Conservation (phyloP, 2,329 filamentous ascomycete species). For the Exophiala viscosa region DNA sequence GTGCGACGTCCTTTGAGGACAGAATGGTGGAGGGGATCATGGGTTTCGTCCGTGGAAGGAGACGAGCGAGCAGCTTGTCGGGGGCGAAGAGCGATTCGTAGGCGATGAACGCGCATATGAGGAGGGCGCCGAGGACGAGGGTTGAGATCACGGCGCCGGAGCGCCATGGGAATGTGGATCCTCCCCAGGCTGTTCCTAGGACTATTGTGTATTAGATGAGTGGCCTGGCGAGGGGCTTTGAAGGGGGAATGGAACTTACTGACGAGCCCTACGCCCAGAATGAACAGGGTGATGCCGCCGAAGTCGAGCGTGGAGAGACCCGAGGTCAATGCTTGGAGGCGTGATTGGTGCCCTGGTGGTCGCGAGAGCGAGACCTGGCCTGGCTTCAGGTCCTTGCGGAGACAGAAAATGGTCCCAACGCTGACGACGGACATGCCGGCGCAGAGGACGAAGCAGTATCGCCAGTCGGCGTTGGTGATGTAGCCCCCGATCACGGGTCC, state of each 20-base stretch:
- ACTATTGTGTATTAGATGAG: slow-evolving; percentile 17
- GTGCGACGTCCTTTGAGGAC: slow-evolving; percentile 53
- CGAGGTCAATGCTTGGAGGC: slow-evolving; percentile 38
- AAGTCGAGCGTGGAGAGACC: slow-evolving; percentile 53
- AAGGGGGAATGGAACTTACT: not conserved
- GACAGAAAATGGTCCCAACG: slow-evolving; percentile 47
- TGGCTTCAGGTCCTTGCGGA: slow-evolving; percentile 57
- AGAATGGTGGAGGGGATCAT: slow-evolving; percentile 64
- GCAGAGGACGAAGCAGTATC: slow-evolving; percentile 56
- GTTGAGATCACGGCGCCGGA: slow-evolving; percentile 38
- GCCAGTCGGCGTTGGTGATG: slow-evolving; percentile 55
- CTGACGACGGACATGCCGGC: slow-evolving; percentile 19
- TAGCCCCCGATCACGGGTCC: slow-evolving; percentile 60
- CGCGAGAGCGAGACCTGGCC: slow-evolving; percentile 34
- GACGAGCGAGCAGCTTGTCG: slow-evolving; percentile 43
- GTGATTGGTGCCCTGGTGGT: slow-evolving; percentile 1
- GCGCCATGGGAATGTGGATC: slow-evolving; percentile 42
- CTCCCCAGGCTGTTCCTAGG: slow-evolving; percentile 45
- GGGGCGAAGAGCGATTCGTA: slow-evolving; percentile 50
- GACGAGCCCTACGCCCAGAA: slow-evolving; percentile 41
- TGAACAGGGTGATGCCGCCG: slow-evolving; percentile 44
- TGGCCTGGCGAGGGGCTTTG: no score
- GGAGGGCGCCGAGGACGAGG: slow-evolving; percentile 39
- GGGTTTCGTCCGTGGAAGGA: slow-evolving; percentile 54
- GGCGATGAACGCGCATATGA: slow-evolving; percentile 36